These are phyloP conservation scores for Wickerhamomyces bovis DNA, from an alignment of 805 yeast genomes.

Conservation along the genomic window DNA sequence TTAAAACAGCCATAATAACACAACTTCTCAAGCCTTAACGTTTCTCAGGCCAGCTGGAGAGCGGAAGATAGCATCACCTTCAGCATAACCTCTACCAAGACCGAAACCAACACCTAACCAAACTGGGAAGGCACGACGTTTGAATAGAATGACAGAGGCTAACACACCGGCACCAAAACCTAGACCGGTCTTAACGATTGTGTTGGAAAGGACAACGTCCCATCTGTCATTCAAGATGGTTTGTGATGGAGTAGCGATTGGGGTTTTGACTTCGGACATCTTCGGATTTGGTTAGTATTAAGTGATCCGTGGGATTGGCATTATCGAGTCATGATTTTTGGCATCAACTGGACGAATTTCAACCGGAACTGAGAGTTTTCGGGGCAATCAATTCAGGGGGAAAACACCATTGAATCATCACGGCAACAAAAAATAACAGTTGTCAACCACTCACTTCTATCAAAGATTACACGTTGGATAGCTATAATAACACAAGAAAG, in stretches of 20 bases:
- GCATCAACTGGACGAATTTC: too few relatives aligned
- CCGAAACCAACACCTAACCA: constrained; percentile 98
- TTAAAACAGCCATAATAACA: background rate
- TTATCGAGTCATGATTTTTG: too few relatives aligned
- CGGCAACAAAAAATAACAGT: too few relatives aligned
- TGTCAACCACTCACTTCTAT: too few relatives aligned
- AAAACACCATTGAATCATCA: too few relatives aligned
- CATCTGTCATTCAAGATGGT: constrained; percentile 68
- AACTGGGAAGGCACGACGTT: constrained; percentile 94
- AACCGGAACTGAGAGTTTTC: too few relatives aligned
- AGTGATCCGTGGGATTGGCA: too few relatives aligned
- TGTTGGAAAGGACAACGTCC: constrained; percentile 95
- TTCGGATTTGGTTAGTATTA: background rate
- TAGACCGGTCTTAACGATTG: constrained; percentile 88
- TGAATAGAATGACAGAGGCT: constrained; percentile 83
- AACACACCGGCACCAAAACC: constrained; percentile 97
- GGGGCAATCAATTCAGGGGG: too few relatives aligned
- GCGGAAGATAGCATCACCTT: constrained; percentile 96
- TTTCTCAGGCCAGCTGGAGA: constrained; percentile 72
- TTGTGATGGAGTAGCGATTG: constrained; percentile 41
- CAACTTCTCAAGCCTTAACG: constrained; percentile 47
- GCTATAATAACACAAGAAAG: too few relatives aligned
- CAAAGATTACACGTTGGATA: too few relatives aligned
- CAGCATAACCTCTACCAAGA: constrained; percentile 95
- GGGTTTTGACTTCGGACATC: constrained; percentile 17